Evolutionary conservation across 768 basidiomycete genomes (phyloP), one percentile per base, ranked within the genome.

Genomic region (Tricholoma sp.): DNA sequence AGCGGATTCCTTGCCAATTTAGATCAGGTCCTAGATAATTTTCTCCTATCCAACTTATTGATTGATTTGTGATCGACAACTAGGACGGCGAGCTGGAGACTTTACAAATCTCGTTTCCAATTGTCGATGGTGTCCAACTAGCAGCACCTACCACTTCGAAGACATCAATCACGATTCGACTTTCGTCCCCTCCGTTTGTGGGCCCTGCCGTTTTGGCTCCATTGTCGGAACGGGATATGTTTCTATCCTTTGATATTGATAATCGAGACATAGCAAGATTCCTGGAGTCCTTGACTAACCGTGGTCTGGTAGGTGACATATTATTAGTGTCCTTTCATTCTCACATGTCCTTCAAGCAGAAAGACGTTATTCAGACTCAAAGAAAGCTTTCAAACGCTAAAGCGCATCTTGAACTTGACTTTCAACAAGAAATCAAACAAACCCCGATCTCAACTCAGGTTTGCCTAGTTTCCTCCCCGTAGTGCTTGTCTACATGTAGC

Each of bases 1-100:
- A 73, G 68, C 47, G 72, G 69, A 3, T 77, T 88, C 57, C 63
- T 82, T n/a, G 78, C 69, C 1, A 86, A 83, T 57, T 68, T 85
- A 18, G 68, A 75, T 36, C 65, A 76, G 66, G 75, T 75, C 62
- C 32, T 15, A 50, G 33, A 13, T 10, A 36, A 1, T 17, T 37
- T 17, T 24, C 53, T 59, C 51, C 31, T 36, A 15, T n/a, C 36
- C 34, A 28, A 1, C 10, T 50, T 37, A 13, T 41, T 39, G 17
- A 13, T n/a, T 31, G 9, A 49, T 32, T 13, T 32, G 31, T 15
- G 44, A 15, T 29, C 8, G 42, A 33, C 29, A 48, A 48, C 20
- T 11, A 66, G 65, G 78, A 74, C 15, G 81, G 79, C 56, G 64
- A 70, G 44, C 74, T 79, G 44, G 84, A 86, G 39, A 82, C 80